Percentiles rank a stretch among this genome's conserved stretches.
Conservation (phyloP, 164 flowering plant genomes). For the Berberis vulgaris region DNA sequence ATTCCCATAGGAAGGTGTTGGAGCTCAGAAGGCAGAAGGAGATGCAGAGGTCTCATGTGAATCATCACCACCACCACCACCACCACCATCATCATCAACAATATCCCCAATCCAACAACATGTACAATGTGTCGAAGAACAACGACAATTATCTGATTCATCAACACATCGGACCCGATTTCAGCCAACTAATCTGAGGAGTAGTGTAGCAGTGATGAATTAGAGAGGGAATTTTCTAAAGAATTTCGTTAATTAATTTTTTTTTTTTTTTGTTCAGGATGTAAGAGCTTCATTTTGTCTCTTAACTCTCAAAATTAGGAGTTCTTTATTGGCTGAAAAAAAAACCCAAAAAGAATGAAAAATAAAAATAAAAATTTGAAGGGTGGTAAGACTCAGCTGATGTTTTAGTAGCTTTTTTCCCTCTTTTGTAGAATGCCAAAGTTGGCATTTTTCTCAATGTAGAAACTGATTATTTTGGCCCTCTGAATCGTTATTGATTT, state of each 20-base stretch:
- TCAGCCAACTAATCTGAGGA: slow-evolving; percentile 38
- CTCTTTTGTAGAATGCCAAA: background rate
- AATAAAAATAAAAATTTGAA: background rate
- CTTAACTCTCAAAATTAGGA: background rate
- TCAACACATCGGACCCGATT: slow-evolving; percentile 41
- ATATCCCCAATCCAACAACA: slow-evolving; percentile 17
- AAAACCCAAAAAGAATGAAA: background rate
- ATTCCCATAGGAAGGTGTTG: slow-evolving; percentile 86
- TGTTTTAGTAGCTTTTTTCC: background rate
- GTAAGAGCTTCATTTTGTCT: slow-evolving; percentile 3
- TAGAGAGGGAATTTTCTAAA: slow-evolving; percentile 1
- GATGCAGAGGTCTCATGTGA: slow-evolving; percentile 20
- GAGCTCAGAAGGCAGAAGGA: slow-evolving; percentile 86
- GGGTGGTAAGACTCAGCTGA: background rate
- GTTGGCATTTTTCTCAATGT: background rate
- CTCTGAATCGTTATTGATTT: background rate
- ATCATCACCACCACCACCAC: background rate
- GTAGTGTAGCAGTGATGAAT: background rate
- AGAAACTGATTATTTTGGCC: background rate
- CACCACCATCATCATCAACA: slow-evolving; percentile 25
- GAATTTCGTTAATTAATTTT: background rate
- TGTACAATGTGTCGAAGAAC: slow-evolving; percentile 35
- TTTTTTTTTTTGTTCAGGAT: slow-evolving; percentile 4
- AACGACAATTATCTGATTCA: slow-evolving; percentile 56
- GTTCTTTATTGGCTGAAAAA: background rate